These are phyloP conservation scores for Punctularia strigosozonata DNA, from an alignment of 768 basidiomycete species.

Conservation along the genomic window DNA sequence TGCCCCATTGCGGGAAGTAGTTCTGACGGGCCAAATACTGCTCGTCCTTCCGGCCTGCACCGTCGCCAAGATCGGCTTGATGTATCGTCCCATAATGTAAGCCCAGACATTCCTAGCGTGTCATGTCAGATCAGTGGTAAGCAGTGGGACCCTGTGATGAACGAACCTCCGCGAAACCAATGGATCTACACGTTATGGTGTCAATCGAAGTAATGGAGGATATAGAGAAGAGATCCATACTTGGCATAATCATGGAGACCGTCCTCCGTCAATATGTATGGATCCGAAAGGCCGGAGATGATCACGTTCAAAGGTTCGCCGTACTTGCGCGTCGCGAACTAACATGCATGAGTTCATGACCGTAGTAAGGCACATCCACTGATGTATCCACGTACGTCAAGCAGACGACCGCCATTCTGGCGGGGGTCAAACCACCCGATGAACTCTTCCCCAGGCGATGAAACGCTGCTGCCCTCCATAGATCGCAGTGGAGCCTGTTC, in stretches of 20 bases:
- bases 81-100: constrained; percentile 68
- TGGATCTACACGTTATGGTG: constrained; percentile 35
- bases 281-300: constrained; percentile 69
- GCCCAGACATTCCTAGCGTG: constrained; percentile 77
- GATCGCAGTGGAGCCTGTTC: too few relatives aligned
- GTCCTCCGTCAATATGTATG: constrained; percentile 61
- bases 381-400: constrained; percentile 47
- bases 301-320: constrained; percentile 84
- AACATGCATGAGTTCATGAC: neutral
- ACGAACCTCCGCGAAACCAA: constrained; percentile 75
- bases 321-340: constrained; percentile 31
- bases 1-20: constrained; percentile 70
- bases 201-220: neutral
- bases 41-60: constrained; percentile 57
- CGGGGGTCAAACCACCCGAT: constrained; percentile 58
- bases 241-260: constrained; percentile 64
- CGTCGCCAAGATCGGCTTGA: constrained; percentile 76
- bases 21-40: constrained; percentile 66
- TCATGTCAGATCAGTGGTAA: too few relatives aligned
- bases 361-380: neutral
- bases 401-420: constrained; percentile 54
- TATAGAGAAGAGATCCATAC: constrained; percentile 21
- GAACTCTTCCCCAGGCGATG: constrained; percentile 14
- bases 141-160: too few relatives aligned
- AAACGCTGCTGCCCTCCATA: neutral